Conservation (phyloP, 2,329 filamentous ascomycete species). For the Hypocrella siamensis region DNA sequence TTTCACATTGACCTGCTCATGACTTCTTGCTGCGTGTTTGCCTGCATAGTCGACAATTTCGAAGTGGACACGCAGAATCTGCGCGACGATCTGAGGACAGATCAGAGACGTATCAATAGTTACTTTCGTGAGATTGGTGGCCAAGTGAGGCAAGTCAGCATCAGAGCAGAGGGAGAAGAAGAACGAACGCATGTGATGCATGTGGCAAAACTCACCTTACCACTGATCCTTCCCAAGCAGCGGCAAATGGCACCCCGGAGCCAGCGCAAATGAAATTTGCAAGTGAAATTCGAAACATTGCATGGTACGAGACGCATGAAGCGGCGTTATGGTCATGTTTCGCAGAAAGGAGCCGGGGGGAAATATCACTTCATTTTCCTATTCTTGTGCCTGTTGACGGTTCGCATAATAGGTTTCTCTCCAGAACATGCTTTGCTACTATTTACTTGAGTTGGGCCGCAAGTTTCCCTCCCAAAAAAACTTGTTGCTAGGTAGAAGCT, state of each 20-base stretch:
- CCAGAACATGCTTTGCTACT: no score
- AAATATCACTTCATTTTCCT: no score
- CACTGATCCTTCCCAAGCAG: conserved; percentile 66
- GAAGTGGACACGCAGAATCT: conserved; percentile 56
- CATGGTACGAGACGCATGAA: conserved; percentile 5
- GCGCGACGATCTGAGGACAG: conserved; percentile 55
- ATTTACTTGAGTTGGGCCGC: no score
- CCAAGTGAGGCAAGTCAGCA: conserved; percentile 42
- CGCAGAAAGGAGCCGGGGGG: no score
- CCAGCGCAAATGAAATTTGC: conserved; percentile 5
- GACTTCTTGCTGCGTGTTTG: conserved; percentile 57
- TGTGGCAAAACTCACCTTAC: conserved; percentile 59
- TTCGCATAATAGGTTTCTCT: no score
- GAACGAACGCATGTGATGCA: conserved; percentile 33
- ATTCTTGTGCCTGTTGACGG: no score
- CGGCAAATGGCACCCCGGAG: conserved; percentile 18
- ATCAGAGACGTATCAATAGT: conserved; percentile 52
- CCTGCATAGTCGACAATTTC: conserved; percentile 57
- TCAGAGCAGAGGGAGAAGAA: conserved; percentile 45
- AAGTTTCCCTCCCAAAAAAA: no score
- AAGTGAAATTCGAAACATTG: no score
- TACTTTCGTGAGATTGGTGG: conserved; percentile 69
- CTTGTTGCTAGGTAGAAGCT: no score
- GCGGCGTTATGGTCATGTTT: no score
- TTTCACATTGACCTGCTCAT: conserved; percentile 57